phyloP scores from a whole-genome alignment of 2,329 filamentous ascomycete species.

The Cladosporium phlei region DNA sequence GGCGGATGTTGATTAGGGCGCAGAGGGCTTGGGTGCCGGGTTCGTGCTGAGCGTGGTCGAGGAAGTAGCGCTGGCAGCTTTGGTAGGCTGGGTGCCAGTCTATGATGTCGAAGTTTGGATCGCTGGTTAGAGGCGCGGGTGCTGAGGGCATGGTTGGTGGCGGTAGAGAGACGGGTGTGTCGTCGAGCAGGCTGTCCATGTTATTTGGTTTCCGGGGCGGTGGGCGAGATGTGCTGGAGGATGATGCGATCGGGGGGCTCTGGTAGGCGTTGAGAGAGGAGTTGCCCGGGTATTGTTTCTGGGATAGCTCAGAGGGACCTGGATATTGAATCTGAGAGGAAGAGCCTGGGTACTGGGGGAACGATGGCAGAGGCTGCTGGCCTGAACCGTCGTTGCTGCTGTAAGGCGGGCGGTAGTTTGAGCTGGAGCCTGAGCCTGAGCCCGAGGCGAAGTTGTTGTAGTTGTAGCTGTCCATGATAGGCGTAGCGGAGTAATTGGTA shows the following conservation, averaged over 20 bases:
- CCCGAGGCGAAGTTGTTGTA: background rate
- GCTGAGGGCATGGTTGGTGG: background rate
- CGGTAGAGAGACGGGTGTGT: too few species aligned
- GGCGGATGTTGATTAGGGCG: slow-evolving; percentile 83
- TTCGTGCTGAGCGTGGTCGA: slow-evolving; percentile 84
- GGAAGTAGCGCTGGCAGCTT: slow-evolving; percentile 83
- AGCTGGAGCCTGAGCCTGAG: background rate
- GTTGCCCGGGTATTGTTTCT: too few species aligned
- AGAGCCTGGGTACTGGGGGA: background rate
- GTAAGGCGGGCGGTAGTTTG: background rate
- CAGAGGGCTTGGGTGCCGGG: slow-evolving; percentile 80
- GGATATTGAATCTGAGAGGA: too few species aligned
- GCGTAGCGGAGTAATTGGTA: background rate
- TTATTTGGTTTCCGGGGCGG: slow-evolving; percentile 1
- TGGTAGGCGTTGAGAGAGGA: too few species aligned
- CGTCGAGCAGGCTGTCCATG: slow-evolving; percentile 11
- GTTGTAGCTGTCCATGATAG: slow-evolving; percentile 1
- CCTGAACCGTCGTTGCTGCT: too few species aligned
- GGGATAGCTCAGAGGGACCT: too few species aligned
- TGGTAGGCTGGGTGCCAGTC: slow-evolving; percentile 91
- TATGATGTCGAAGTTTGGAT: slow-evolving; percentile 68
- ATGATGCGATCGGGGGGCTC: too few species aligned
- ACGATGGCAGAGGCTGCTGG: background rate
- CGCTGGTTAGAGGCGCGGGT: slow-evolving; percentile 32
- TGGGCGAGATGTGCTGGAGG: background rate